phyloP scores from a whole-genome alignment of 169 alveolate species.

The Cryptosporidium canis region DNA sequence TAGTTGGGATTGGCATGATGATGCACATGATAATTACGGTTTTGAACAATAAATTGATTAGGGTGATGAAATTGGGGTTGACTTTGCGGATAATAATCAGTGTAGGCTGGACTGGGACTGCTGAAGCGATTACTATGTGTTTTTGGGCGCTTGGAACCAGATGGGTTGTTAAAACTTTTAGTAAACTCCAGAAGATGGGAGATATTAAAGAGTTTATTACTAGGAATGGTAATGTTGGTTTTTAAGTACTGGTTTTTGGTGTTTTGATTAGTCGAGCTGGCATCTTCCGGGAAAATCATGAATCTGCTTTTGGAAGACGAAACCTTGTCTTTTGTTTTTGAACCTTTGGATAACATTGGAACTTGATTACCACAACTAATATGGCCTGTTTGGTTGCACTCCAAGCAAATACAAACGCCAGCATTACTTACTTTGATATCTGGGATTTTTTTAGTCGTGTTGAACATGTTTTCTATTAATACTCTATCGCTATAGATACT shows the following conservation, averaged over 20 bases:
- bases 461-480: background rate
- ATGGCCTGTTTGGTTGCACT: conserved; percentile 40
- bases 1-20: background rate
- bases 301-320: conserved; percentile 12
- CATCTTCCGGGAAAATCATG: conserved; percentile 11
- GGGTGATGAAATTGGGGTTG: background rate
- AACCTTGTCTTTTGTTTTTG: background rate
- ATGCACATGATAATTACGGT: background rate
- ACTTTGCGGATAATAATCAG: background rate
- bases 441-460: background rate
- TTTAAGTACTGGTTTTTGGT: background rate
- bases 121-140: background rate
- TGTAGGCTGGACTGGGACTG: background rate
- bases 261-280: background rate
- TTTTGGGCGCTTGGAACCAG: too few species aligned
- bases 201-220: conserved; percentile 28
- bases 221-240: background rate
- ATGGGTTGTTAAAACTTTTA: background rate
- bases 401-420: conserved; percentile 35
- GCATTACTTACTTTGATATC: background rate
- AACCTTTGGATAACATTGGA: conserved; percentile 4
- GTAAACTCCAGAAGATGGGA: conserved; percentile 34
- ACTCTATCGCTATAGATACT: background rate
- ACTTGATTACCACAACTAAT: background rate
- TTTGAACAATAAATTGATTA: background rate